Evolutionary conservation across 306 rosid species (phyloP).

Genomic region (Biancaea sappan): DNA sequence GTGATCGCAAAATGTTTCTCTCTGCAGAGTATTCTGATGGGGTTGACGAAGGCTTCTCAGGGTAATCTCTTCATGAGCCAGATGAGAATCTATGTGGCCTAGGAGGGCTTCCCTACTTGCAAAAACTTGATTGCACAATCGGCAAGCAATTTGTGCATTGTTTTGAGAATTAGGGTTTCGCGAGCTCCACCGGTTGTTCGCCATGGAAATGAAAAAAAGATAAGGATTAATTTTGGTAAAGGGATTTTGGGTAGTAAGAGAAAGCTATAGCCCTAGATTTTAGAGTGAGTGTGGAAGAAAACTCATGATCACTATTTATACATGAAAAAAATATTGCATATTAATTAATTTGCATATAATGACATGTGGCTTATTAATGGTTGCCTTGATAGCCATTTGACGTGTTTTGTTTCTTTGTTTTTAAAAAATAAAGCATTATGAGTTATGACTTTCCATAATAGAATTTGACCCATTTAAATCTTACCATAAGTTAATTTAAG

Average conservation of each 20-base stretch:
- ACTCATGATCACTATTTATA: slow-evolving; percentile 22
- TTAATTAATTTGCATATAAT: slow-evolving; percentile 22
- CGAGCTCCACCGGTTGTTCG: slow-evolving; percentile 12
- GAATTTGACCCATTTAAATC: slow-evolving; percentile 30
- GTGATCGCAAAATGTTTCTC: background rate
- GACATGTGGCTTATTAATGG: background rate
- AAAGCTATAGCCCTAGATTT: too few relatives aligned
- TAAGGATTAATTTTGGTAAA: too few relatives aligned
- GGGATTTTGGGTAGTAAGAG: too few relatives aligned
- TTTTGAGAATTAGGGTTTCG: background rate
- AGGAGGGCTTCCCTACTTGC: slow-evolving; percentile 48
- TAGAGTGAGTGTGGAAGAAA: background rate
- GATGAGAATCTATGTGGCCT: slow-evolving; percentile 60
- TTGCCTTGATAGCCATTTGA: background rate
- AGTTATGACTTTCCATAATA: slow-evolving; percentile 7
- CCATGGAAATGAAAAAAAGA: slow-evolving; percentile 26
- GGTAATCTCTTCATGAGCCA: slow-evolving; percentile 41
- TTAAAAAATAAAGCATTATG: slow-evolving; percentile 11
- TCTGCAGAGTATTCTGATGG: background rate
- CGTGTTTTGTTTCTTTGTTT: background rate
- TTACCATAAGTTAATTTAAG: background rate
- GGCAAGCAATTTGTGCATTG: slow-evolving; percentile 43
- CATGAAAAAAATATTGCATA: background rate
- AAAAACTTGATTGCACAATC: slow-evolving; percentile 50
- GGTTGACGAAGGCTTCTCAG: slow-evolving; percentile 31